phyloP scores from a whole-genome alignment of 805 yeast species.

The Torulaspora franciscae region DNA sequence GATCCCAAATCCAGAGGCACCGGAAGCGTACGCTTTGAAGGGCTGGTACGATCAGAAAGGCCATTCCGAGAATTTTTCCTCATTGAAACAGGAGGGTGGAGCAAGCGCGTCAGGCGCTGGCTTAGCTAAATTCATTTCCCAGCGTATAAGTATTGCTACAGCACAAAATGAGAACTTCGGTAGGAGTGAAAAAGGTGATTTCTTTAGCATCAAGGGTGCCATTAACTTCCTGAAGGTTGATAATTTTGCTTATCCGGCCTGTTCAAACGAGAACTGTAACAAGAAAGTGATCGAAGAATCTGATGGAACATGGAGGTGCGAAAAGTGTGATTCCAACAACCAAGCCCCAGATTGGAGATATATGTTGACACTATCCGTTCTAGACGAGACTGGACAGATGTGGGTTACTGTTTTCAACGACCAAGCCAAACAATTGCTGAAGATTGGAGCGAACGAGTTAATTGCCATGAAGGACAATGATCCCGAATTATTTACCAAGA shows the following conservation, averaged over 20 bases:
- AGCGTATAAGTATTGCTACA: slow-evolving; percentile 61
- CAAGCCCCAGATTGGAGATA: slow-evolving; percentile 74
- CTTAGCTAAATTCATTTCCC: slow-evolving; percentile 41
- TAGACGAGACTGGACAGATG: slow-evolving; percentile 75
- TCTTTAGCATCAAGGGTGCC: slow-evolving; percentile 68
- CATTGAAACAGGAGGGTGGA: slow-evolving; percentile 52
- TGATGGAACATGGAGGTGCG: slow-evolving; percentile 87
- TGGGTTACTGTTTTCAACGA: slow-evolving; percentile 89
- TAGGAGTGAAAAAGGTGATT: slow-evolving; percentile 71
- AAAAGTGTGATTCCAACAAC: slow-evolving; percentile 72
- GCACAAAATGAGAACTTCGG: slow-evolving; percentile 69
- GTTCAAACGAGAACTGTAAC: slow-evolving; percentile 69
- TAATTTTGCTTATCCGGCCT: slow-evolving; percentile 85
- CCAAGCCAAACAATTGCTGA: slow-evolving; percentile 65
- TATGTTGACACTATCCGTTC: slow-evolving; percentile 66
- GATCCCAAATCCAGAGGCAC: slow-evolving; percentile 77
- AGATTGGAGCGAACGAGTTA: slow-evolving; percentile 57
- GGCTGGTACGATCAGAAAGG: slow-evolving; percentile 95
- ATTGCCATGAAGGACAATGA: slow-evolving; percentile 44
- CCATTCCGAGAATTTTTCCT: slow-evolving; percentile 52
- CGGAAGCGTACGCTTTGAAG: slow-evolving; percentile 79
- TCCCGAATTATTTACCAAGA: slow-evolving; percentile 42
- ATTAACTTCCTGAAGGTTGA: slow-evolving; percentile 68
- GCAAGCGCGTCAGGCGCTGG: slow-evolving; percentile 35
- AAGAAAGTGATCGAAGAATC: slow-evolving; percentile 74